Base-by-base conservation (phyloP, 495 filamentous ascomycete species). In the Penicillium subrubescens region DNA sequence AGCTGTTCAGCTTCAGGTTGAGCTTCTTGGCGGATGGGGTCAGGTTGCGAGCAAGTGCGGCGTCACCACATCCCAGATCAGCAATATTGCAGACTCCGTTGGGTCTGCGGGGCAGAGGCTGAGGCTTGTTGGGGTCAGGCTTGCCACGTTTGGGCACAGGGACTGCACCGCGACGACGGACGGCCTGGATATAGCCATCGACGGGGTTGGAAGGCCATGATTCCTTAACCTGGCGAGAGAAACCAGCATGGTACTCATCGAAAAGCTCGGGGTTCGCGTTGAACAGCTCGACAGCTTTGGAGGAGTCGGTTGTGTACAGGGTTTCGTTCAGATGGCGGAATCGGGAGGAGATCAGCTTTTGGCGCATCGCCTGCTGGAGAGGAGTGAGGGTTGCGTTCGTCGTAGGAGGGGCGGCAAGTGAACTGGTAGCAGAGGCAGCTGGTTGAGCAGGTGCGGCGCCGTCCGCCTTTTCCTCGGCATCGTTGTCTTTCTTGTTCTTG, bases 291-390 rank as follows among this genome's bases (percentile, higher is more conserved):
- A 94, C 86, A 17, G 94, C 89, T 54, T 93, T 85, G 48, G 80
- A 75, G 1, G 95, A 99, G 17, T 93, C 90, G 7, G 90, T 92
- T 12, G 94, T 97, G 77, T 98, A 97, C 27, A 98, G 90, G 5
- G 90, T 93, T 78, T 99, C 89, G 79, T 99, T 99, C 64, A 99
- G 87, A 75, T 97, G 92, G 67, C 95, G 93, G 86, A 99, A 99
- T 62, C 95, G 94, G 15, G 95, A 93, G 6, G 92, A 93, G 60
- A 93, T 84, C 59, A 99, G 88, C 78, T 98, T 98, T 64, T 91
- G 87, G 60, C 90, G 90, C 95, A 99, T 99, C 5, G 89, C 87
- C 61, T 89, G 87, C 81, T 99, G 95, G 56, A 99, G 85, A 34
- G 95, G 93, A 0, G 95, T 99, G 62, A 99, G 85, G 57, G 87